A percentile compares a stretch with the other conserved stretches of the same genome.
These are phyloP conservation scores for Striga hermonthica DNA, from an alignment of 305 asterid species.

Conservation along the genomic window DNA sequence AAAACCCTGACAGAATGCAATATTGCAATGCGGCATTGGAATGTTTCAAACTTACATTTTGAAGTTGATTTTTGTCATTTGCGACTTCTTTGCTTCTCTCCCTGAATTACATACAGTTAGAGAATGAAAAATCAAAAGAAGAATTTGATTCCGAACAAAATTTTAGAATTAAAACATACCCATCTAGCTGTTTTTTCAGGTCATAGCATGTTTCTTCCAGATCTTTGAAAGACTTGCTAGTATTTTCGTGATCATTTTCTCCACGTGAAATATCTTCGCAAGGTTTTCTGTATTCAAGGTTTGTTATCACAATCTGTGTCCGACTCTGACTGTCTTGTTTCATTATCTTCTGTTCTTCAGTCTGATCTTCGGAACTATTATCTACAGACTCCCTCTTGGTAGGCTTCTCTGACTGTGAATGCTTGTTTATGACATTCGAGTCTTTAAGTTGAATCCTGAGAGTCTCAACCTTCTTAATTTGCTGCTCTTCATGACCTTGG, in stretches of 20 bases:
- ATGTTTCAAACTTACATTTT: conserved; percentile 47
- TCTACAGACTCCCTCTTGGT: conserved; percentile 28
- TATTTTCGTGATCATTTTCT: conserved; percentile 40
- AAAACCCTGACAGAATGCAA: conserved; percentile 12
- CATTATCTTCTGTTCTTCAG: conserved; percentile 34
- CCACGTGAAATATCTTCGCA: conserved; percentile 31
- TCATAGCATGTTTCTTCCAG: conserved; percentile 38
- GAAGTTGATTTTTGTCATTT: conserved; percentile 43
- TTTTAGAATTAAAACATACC: conserved; percentile 39
- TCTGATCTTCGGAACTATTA: conserved; percentile 34
- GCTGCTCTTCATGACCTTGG: conserved; percentile 36
- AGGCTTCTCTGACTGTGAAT: conserved; percentile 38
- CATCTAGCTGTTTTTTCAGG: conserved; percentile 42
- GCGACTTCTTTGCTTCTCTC: conserved; percentile 33
- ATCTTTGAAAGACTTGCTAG: conserved; percentile 31
- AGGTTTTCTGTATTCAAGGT: conserved; percentile 42
- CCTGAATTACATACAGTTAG: conserved; percentile 47
- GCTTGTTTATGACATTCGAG: conserved; percentile 35
- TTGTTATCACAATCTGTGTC: conserved; percentile 38
- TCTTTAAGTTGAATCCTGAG: conserved; percentile 43
- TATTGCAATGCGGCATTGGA: not conserved
- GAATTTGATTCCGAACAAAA: conserved; percentile 19
- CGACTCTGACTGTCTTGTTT: conserved; percentile 45
- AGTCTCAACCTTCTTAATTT: conserved; percentile 36
- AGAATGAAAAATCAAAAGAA: conserved; percentile 20